Percentiles rank a stretch among this genome's conserved stretches.
These are phyloP conservation scores for Diplocarpon rosae DNA, from an alignment of 2,329 filamentous ascomycete genomes.

Conservation along the genomic window DNA sequence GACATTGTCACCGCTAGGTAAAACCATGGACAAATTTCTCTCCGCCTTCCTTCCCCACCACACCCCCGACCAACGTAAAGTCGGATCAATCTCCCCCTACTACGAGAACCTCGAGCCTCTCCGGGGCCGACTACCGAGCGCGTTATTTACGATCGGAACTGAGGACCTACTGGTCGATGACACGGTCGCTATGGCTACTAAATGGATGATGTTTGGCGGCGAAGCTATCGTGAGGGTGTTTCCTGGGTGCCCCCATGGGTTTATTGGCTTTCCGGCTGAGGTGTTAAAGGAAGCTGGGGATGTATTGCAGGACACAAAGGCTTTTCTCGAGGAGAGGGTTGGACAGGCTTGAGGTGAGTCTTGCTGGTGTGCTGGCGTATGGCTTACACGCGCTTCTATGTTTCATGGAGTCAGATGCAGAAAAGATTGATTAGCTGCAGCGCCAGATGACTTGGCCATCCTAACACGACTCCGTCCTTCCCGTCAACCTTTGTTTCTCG, in stretches of 20 bases:
- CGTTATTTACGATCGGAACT: constrained; percentile 43
- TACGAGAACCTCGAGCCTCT: constrained; percentile 34
- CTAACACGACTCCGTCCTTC: too few relatives aligned
- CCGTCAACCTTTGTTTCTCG: too few relatives aligned
- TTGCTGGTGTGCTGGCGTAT: background rate
- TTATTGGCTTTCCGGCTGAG: constrained; percentile 24
- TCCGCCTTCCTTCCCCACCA: constrained; percentile 35
- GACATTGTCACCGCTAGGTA: constrained; percentile 4
- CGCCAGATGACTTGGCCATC: too few relatives aligned
- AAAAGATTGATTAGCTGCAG: too few relatives aligned
- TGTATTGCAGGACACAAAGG: constrained; percentile 14
- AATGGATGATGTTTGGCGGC: constrained; percentile 41
- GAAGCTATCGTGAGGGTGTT: constrained; percentile 41
- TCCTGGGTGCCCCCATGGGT: constrained; percentile 43
- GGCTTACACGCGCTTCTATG: too few relatives aligned
- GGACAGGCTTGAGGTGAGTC: background rate
- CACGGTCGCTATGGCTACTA: constrained; percentile 40
- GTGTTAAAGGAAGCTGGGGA: constrained; percentile 13
- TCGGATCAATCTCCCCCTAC: constrained; percentile 38
- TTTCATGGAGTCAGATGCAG: too few relatives aligned
- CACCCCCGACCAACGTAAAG: constrained; percentile 30
- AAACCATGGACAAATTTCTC: constrained; percentile 36
- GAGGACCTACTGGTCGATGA: constrained; percentile 43
- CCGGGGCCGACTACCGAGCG: constrained; percentile 34
- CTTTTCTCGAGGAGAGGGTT: constrained; percentile 12